A percentile compares a stretch with the other conserved stretches of the same genome.
These are phyloP conservation scores for Amaranthus tricolor DNA, from an alignment of 179 eudicot genomes.

Conservation along the genomic window DNA sequence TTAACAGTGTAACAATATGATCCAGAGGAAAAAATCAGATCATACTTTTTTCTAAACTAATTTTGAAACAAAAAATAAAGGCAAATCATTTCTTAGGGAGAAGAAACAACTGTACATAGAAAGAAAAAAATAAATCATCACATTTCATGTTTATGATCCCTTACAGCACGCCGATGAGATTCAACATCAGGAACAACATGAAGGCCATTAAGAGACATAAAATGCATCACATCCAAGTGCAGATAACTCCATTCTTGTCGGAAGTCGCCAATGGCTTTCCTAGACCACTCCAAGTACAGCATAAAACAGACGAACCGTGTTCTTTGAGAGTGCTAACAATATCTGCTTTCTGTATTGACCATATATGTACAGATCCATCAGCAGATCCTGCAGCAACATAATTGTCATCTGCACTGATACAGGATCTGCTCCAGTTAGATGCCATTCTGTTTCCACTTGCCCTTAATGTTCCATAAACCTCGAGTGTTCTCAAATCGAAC, in stretches of 20 bases:
- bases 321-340: slow-evolving; percentile 84
- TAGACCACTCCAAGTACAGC: slow-evolving; percentile 89
- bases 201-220: not conserved
- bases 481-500: slow-evolving; percentile 75
- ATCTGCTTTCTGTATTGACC: slow-evolving; percentile 67
- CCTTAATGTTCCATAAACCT: slow-evolving; percentile 74
- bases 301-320: slow-evolving; percentile 71
- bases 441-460: slow-evolving; percentile 73
- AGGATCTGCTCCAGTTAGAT: slow-evolving; percentile 95
- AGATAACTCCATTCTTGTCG: slow-evolving; percentile 74
- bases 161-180: slow-evolving; percentile 2
- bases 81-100: not conserved
- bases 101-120: slow-evolving; percentile 27
- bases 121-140: not conserved
- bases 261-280: slow-evolving; percentile 88
- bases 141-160: slow-evolving; percentile 5
- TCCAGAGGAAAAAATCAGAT: not conserved
- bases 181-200: not conserved
- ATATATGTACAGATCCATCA: slow-evolving; percentile 77
- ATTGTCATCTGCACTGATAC: slow-evolving; percentile 83
- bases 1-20: too few species aligned
- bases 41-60: too few species aligned
- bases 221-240: slow-evolving; percentile 63
- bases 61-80: not conserved
- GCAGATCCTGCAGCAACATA: slow-evolving; percentile 95